A percentile compares a stretch with the other conserved stretches of the same genome.
phyloP scores from a whole-genome alignment of 148 eudicot species.

The Talinum fruticosum region DNA sequence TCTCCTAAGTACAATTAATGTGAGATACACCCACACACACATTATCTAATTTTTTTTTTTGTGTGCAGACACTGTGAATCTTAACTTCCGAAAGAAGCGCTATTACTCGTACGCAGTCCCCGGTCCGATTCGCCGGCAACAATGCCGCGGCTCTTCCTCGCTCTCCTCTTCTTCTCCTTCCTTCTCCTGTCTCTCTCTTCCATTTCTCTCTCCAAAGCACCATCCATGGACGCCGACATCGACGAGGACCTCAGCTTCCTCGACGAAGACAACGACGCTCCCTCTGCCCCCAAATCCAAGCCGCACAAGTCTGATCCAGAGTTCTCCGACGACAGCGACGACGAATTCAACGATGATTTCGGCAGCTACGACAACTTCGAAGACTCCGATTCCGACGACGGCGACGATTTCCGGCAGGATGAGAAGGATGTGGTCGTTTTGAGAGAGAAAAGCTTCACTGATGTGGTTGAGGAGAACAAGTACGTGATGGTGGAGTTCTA shows the following conservation, averaged over 20 bases:
- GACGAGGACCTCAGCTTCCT: constrained; percentile 74
- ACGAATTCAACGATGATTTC: constrained; percentile 35
- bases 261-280: constrained; percentile 36
- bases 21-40: no score
- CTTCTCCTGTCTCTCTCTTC: constrained; percentile 33
- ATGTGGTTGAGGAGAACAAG: constrained; percentile 54
- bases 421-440: constrained; percentile 85
- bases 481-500: constrained; percentile 93
- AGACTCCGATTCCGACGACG: constrained; percentile 28
- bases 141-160: constrained; percentile 54
- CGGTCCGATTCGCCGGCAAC: not conserved
- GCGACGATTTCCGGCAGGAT: constrained; percentile 35
- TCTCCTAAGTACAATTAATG: no score
- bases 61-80: constrained; percentile 19
- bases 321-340: constrained; percentile 17
- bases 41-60: no score
- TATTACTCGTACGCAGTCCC: not conserved
- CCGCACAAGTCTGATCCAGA: constrained; percentile 27
- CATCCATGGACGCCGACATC: constrained; percentile 22
- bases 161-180: constrained; percentile 35
- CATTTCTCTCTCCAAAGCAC: constrained; percentile 23
- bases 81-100: constrained; percentile 8
- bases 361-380: constrained; percentile 39
- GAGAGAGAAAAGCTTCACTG: constrained; percentile 65
- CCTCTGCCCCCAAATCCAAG: not conserved